These are phyloP conservation scores for Haplosporangium gracile DNA, from an alignment of 192 early-diverging fungal species.

Conservation along the genomic window DNA sequence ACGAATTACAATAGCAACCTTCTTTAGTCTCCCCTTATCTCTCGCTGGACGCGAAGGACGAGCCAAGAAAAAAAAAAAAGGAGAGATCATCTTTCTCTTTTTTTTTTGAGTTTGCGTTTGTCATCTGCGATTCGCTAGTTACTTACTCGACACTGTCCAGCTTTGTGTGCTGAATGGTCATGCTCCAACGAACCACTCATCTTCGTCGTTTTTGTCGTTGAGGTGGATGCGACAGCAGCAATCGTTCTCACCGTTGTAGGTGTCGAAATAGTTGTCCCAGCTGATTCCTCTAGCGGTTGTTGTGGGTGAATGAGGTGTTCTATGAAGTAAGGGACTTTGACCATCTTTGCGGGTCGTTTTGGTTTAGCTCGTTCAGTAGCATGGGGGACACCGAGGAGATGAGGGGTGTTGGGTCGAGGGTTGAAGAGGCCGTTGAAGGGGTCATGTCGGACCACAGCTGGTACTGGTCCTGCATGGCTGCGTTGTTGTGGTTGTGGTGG, in stretches of 20 bases:
- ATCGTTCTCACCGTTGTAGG: neutral
- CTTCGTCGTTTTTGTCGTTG: neutral
- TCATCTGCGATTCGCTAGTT: neutral
- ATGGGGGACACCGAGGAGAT: neutral
- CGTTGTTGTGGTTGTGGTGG: neutral
- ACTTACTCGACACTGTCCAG: neutral
- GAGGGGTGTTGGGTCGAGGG: neutral
- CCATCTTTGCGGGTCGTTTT: constrained; percentile 7
- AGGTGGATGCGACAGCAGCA: neutral
- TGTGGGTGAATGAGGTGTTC: constrained; percentile 28
- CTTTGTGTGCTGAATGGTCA: neutral
- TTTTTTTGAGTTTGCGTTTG: neutral
- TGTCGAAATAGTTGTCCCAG: neutral
- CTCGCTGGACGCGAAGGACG: neutral
- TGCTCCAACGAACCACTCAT: neutral
- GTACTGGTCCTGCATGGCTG: neutral
- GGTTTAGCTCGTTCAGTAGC: neutral
- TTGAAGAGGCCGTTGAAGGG: constrained; percentile 28
- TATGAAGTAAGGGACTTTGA: constrained; percentile 43
- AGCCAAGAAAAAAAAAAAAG: neutral
- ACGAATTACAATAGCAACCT: neutral
- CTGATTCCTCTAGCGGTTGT: neutral
- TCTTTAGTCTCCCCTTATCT: neutral
- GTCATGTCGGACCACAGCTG: constrained; percentile 15
- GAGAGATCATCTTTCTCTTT: neutral